phyloP scores from a whole-genome alignment of 306 rosid genomes.

The Vigna unguiculata region DNA sequence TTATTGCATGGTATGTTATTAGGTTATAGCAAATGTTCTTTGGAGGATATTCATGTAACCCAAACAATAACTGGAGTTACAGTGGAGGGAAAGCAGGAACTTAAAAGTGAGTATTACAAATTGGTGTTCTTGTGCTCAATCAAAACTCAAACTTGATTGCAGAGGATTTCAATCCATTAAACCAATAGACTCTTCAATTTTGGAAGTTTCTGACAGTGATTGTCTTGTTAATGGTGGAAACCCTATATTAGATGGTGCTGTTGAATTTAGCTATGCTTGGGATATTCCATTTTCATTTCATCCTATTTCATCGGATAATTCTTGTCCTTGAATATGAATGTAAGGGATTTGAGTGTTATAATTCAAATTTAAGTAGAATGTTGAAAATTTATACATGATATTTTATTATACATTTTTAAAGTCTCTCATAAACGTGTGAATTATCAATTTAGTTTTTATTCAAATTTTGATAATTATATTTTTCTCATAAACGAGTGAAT shows the following conservation, averaged over 20 bases:
- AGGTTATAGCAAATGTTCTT: slow-evolving; percentile 19
- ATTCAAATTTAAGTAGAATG: too few relatives aligned
- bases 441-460: too few relatives aligned
- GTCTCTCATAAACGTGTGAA: too few relatives aligned
- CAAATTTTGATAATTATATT: too few relatives aligned
- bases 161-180: slow-evolving; percentile 44
- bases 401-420: too few relatives aligned
- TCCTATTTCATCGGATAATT: not conserved
- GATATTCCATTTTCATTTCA: not conserved
- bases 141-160: slow-evolving; percentile 35
- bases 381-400: too few relatives aligned
- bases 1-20: not conserved
- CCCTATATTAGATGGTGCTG: not conserved
- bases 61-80: slow-evolving; percentile 38
- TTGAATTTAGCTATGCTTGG: slow-evolving; percentile 47
- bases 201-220: not conserved
- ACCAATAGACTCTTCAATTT: slow-evolving; percentile 43
- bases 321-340: not conserved
- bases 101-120: slow-evolving; percentile 41
- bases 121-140: slow-evolving; percentile 45
- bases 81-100: not conserved
- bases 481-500: too few relatives aligned
- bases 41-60: slow-evolving; percentile 19
- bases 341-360: too few relatives aligned
- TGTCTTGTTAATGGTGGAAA: slow-evolving; percentile 51